Evolutionary conservation across 371 early-diverging fungal species (phyloP), one percentile per base, ranked within the genome.

Genomic region (Apophysomyces ossiformis): DNA sequence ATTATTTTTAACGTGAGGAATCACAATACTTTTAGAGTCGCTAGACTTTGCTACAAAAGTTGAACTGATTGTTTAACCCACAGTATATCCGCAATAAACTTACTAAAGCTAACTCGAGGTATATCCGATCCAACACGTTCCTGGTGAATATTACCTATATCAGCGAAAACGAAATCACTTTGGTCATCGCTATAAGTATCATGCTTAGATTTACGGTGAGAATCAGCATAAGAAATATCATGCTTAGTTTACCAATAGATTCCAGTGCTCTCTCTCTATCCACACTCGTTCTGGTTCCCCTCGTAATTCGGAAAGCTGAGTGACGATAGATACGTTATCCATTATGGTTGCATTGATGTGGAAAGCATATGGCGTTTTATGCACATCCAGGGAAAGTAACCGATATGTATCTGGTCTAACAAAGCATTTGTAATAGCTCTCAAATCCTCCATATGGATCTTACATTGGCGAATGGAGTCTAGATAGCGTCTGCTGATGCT

Each of bases 391-490:
- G 5, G 68, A 45, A 21, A 68, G 15, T 4, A 63, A 41, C 5
- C 68, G 63, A 63, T 46, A 63, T 13, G 60, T 50, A 32, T 64
- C 64, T 4, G 58, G 64, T n/a, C 64, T 60, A 60, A 44, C 16
- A 16, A n/a, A 16, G 21, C 32, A 26, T 21, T 50, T 26, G 16
- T 21, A 50, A 26, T 21, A 7, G 21, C 21, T 50, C 54, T 9
- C 21, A 2, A 21, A 16, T 50, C 9, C 18, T 7, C 21, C 16
- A 18, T 21, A 45, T 45, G 5, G 38, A 11, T 38, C 69, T 67
- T 71, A 74, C 76, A 36, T n/a, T 15, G 76, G 69, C 15, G 79
- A 75, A 68, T 79, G 70, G 0, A 79, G 44, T 43, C 63, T 71
- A 8, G 76, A 60, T 41, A 76, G 36, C 3, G 69, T 36, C 1